These are phyloP conservation scores for Hibiscus trionum DNA, from an alignment of 345 rosid genomes.

Conservation along the genomic window DNA sequence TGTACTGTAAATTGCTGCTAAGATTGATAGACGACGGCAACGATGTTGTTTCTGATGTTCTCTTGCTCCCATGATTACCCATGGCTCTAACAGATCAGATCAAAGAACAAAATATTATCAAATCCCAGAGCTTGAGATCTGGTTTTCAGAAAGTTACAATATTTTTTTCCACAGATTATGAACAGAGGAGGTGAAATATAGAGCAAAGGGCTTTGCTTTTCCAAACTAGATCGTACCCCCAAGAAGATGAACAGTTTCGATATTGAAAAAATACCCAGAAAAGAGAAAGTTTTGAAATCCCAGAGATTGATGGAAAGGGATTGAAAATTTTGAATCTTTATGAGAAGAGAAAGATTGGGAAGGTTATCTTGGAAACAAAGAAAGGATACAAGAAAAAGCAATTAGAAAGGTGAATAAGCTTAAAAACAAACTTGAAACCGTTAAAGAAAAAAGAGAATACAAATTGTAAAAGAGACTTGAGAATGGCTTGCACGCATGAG, in stretches of 20 bases:
- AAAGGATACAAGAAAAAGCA: not conserved
- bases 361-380: conserved; percentile 11
- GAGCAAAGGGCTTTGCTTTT: too few species aligned
- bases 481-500: conserved; percentile 89
- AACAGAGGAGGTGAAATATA: not conserved
- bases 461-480: not conserved
- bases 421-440: conserved; percentile 49
- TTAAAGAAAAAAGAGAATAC: conserved; percentile 23
- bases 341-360: too few species aligned
- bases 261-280: not conserved
- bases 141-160: not conserved
- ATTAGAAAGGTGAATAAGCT: conserved; percentile 9
- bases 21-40: conserved; percentile 12
- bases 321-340: not conserved
- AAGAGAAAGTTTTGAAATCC: too few species aligned
- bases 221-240: too few species aligned
- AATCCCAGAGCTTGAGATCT: not conserved
- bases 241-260: not conserved
- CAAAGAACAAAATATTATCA: not conserved
- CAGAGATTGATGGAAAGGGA: not conserved
- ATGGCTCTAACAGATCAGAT: conserved; percentile 21
- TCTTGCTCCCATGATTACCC: conserved; percentile 66
- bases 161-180: not conserved
- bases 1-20: conserved; percentile 30
- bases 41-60: conserved; percentile 26